Evolutionary conservation across 2,329 filamentous ascomycete species (phyloP), one percentile per base, ranked within the genome.

Genomic region (Stachybotrys elegans): DNA sequence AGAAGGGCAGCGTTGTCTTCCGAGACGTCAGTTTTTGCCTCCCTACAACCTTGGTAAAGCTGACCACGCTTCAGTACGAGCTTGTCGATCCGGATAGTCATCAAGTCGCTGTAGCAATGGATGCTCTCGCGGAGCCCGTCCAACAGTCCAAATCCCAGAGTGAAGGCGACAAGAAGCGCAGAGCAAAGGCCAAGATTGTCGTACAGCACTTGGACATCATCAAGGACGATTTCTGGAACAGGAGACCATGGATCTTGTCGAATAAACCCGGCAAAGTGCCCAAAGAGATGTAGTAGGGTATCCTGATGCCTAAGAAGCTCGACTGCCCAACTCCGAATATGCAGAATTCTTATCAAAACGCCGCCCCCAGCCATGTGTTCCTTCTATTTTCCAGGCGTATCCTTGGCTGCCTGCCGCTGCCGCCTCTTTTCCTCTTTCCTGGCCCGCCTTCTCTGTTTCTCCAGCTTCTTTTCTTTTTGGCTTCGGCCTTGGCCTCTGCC

Each of bases 201-300:
- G 75, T 94, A 29, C 84, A 91, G 59, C 90, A 97, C 70, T 68
- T 93, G 47, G 93, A 98, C 67, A 87, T 98, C 56, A 97, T 98
- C 66, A 90, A 86, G 56, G 88, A 97, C 64, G 86, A 88, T 4
- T 98, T 98, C 60, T 98, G 93, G 93, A 77, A 88, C 51, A 77
- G 76, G 56, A 76, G 91, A 59, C 90, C 91, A 2, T 97, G 91
- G 88, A 73, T 93, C 45, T 61, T 91, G 43, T 87, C 84, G 2
- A 84, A 85, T 51, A 86, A 81, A 62, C 84, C 84, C 5, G 85
- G 85, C 19, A 84, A 79, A 57, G 71, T 84, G 54, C 82, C 82
- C n/a, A 81, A 80, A 58, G 75, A 81, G 60, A 69, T 68, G 43
- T 74, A 54, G 61, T 44, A 47, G 56, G 61, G 59, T 63, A 63